phyloP scores from a whole-genome alignment of 2,329 filamentous ascomycete species.

The Metarhizium guizhouense region DNA sequence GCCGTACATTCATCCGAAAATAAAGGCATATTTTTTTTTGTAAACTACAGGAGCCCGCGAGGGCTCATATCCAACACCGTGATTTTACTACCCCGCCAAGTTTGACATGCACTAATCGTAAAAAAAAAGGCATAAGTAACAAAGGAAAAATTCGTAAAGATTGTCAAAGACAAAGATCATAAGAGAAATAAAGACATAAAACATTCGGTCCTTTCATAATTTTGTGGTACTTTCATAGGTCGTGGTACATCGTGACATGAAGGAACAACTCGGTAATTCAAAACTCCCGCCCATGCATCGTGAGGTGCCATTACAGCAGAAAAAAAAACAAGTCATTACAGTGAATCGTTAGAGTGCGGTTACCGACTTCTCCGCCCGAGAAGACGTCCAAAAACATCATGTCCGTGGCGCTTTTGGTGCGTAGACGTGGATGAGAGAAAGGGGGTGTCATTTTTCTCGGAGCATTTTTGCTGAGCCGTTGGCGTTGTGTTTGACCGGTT shows the following conservation, averaged over 20 bases:
- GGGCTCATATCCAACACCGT: too few relatives aligned
- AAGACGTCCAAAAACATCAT: slow-evolving; percentile 29
- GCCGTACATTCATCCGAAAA: background rate
- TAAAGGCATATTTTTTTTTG: too few relatives aligned
- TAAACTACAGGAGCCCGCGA: too few relatives aligned
- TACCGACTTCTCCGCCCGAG: slow-evolving; percentile 22
- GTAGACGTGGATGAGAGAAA: background rate
- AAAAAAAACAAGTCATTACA: background rate
- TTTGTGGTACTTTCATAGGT: background rate
- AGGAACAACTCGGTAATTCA: background rate
- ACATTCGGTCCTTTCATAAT: background rate
- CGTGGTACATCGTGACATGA: background rate
- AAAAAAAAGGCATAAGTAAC: background rate
- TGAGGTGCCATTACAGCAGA: too few relatives aligned
- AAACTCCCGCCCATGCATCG: background rate
- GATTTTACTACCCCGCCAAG: too few relatives aligned
- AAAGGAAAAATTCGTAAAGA: background rate
- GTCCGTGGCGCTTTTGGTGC: slow-evolving; percentile 18
- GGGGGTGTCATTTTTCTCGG: background rate
- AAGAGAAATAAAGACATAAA: background rate
- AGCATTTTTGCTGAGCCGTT: background rate
- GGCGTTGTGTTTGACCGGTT: slow-evolving; percentile 1
- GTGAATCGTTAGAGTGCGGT: background rate
- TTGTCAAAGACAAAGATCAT: background rate
- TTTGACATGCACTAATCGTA: background rate